Evolutionary conservation across 1,139 yeast species (phyloP), one percentile per base, ranked within the genome.

Genomic region (Scheffersomyces quercinus): DNA sequence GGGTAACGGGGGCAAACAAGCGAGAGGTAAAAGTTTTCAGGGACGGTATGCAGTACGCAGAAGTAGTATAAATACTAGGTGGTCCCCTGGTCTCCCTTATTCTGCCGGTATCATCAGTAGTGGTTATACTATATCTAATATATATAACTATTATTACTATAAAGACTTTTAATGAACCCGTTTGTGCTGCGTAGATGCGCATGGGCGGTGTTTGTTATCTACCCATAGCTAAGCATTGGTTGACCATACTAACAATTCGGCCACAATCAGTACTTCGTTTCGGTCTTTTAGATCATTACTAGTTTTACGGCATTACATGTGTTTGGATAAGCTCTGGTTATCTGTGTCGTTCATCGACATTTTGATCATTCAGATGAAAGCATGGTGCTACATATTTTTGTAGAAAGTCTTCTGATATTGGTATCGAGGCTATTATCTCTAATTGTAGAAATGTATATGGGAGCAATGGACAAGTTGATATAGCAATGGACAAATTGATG

Each of bases 221-320:
- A 53, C 57, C 57, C 57, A 53, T 51, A 53, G 57, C 57, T 53
- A 53, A 53, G 55, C 54, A 44, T 42, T 40, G 44, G 52, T 46
- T 53, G 57, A 53, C 57, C 56, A 44, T 49, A 48, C 57, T 45
- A 52, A 53, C 57, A 52, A 53, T 49, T 49, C 47, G 55, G 55
- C 51, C 54, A 48, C 57, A 51, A 45, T 47, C 47, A 44, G 47
- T 39, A 51, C 46, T 51, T 58, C 65, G 65, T 60, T 60, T 60
- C 64, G 62, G 64, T 56, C 64, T 59, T 60, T 60, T 60, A 60
- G 65, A 60, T 54, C 53, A 50, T 55, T 51, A 59, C 63, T 55
- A 54, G 53, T 43, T 59, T 60, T 52, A 50, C 60, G 58, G 53
- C 58, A 53, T 49, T 51, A 47, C 56, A 52, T 53, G 53, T 50